Percentiles rank a stretch among this genome's conserved stretches.
phyloP scores from a whole-genome alignment of 345 rosid genomes.

The Salix brachista region DNA sequence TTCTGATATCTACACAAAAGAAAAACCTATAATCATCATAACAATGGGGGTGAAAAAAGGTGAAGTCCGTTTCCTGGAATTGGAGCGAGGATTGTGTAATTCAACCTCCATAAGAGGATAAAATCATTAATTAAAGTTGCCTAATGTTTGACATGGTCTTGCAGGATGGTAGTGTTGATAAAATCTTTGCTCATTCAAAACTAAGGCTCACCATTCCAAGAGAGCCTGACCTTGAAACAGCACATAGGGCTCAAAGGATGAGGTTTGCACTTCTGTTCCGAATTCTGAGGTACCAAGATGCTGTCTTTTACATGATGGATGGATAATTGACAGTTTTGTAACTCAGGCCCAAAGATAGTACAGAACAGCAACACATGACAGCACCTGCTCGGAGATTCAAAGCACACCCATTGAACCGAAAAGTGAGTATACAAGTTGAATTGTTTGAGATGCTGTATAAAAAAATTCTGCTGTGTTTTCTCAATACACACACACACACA shows the following conservation, averaged over 20 bases:
- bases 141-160: constrained; percentile 18
- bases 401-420: constrained; percentile 94
- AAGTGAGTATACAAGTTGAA: constrained; percentile 46
- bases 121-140: background rate
- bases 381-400: constrained; percentile 53
- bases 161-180: constrained; percentile 56
- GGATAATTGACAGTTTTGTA: constrained; percentile 13
- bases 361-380: constrained; percentile 40
- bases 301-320: constrained; percentile 7
- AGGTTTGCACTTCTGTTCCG: constrained; percentile 40
- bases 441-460: constrained; percentile 1
- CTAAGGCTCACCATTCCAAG: constrained; percentile 75
- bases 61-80: background rate
- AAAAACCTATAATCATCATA: background rate
- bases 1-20: background rate
- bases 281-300: background rate
- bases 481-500: background rate
- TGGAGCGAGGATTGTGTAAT: background rate
- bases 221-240: constrained; percentile 89
- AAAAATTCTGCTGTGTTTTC: constrained; percentile 5
- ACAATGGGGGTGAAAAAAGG: background rate
- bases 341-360: constrained; percentile 58
- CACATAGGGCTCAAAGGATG: constrained; percentile 69
- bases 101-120: background rate
- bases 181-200: constrained; percentile 33